A percentile compares a stretch with the other conserved stretches of the same genome.
These are phyloP conservation scores for Rostrohypoxylon terebratum DNA, from an alignment of 495 filamentous ascomycete genomes.

Conservation along the genomic window DNA sequence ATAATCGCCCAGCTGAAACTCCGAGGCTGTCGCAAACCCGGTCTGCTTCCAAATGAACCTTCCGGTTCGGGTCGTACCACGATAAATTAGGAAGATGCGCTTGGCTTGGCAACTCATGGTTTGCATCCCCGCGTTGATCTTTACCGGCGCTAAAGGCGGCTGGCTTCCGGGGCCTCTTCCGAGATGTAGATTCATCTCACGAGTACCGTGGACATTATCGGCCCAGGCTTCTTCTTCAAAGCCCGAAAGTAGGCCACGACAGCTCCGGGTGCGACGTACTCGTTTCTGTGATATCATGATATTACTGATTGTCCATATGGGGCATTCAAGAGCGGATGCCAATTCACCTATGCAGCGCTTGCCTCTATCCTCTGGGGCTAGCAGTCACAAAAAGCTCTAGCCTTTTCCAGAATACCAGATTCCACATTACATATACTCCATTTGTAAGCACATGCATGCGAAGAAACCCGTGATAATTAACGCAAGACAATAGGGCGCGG, in stretches of 20 bases:
- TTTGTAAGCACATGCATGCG: not conserved
- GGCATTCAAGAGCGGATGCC: not conserved
- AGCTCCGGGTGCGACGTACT: not conserved
- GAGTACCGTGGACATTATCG: not conserved
- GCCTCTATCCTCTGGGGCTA: not conserved
- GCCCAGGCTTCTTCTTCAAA: not conserved
- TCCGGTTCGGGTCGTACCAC: constrained; percentile 8
- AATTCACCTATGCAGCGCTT: not conserved
- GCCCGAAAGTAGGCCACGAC: not conserved
- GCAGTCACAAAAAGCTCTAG: not conserved
- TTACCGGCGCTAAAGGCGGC: not conserved
- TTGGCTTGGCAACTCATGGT: not conserved
- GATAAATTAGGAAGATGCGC: not conserved
- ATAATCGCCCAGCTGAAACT: not conserved
- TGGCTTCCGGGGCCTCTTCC: not conserved
- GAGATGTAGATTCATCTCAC: not conserved
- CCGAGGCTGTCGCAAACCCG: not conserved
- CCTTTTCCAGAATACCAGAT: not conserved
- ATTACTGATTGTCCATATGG: not conserved
- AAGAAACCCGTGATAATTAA: not conserved
- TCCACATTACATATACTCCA: constrained; percentile 4
- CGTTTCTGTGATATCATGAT: not conserved
- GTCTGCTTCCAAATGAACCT: not conserved
- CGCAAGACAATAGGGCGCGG: constrained; percentile 4
- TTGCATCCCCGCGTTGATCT: not conserved